Evolutionary conservation across 2,329 filamentous ascomycete species (phyloP).

Genomic region (Aspergillus pseudotamarii): DNA sequence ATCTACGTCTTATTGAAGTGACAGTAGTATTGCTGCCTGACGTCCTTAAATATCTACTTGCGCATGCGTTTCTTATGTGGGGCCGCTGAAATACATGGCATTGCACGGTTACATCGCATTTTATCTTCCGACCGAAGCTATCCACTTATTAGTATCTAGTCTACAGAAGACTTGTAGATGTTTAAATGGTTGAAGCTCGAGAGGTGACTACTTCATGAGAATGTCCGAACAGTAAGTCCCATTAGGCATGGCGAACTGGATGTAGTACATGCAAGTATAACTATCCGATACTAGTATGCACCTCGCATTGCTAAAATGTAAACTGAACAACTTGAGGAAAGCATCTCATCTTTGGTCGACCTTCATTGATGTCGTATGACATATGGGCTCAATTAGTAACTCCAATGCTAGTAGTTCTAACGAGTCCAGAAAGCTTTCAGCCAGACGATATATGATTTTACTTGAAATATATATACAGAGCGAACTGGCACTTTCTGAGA

Average conservation of each 20-base stretch:
- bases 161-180: background rate
- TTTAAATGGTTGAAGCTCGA: background rate
- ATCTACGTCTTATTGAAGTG: conserved; percentile 28
- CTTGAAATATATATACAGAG: background rate
- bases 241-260: background rate
- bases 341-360: background rate
- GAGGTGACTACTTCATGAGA: background rate
- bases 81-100: background rate
- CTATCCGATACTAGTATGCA: background rate
- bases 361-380: background rate
- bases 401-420: background rate
- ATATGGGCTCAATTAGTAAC: background rate
- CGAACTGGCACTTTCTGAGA: background rate
- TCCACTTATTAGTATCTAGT: background rate
- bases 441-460: background rate
- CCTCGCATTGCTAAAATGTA: no score
- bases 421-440: background rate
- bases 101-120: background rate
- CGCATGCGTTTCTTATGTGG: background rate
- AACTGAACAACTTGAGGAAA: background rate
- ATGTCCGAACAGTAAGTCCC: background rate
- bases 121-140: background rate
- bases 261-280: background rate
- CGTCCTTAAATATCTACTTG: conserved; percentile 15
- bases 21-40: conserved; percentile 13